Percentiles rank a stretch among this genome's conserved stretches.
Evolutionary conservation across 208 protist genomes (phyloP).

Genomic region (Trypanosoma scelopori): DNA sequence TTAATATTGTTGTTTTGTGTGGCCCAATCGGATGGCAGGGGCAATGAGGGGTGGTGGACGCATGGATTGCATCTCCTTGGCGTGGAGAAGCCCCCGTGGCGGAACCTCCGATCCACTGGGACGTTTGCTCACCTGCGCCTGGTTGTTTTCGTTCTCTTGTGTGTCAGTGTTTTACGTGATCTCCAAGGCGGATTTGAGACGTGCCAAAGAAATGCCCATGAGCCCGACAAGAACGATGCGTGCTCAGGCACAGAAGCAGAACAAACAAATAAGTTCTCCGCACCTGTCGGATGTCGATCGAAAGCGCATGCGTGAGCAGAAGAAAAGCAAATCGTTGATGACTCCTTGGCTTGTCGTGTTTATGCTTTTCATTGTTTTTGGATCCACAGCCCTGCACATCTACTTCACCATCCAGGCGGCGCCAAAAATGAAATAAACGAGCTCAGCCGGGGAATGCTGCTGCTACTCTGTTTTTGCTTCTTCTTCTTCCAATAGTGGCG

Average conservation of each 20-base stretch:
- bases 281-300: slow-evolving; percentile 72
- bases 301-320: slow-evolving; percentile 46
- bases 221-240: slow-evolving; percentile 59
- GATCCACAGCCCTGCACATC: slow-evolving; percentile 67
- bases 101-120: too few species aligned
- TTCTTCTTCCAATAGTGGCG: too few species aligned
- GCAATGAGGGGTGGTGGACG: too few species aligned
- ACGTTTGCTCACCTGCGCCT: too few species aligned
- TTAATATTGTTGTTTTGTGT: too few species aligned
- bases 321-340: slow-evolving; percentile 38
- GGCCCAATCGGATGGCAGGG: too few species aligned
- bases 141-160: not conserved
- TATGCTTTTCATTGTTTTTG: slow-evolving; percentile 70
- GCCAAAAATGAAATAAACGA: slow-evolving; percentile 44
- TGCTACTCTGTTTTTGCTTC: too few species aligned
- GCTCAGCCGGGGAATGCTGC: too few species aligned
- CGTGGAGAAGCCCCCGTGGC: too few species aligned
- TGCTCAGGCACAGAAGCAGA: slow-evolving; percentile 42
- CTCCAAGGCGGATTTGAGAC: not conserved
- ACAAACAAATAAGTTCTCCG: slow-evolving; percentile 22
- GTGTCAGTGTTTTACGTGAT: too few species aligned
- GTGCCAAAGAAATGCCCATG: slow-evolving; percentile 41
- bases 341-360: slow-evolving; percentile 52
- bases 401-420: slow-evolving; percentile 68
- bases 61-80: too few species aligned